A percentile compares a stretch with the other conserved stretches of the same genome.
Evolutionary conservation across 805 yeast genomes (phyloP).

Genomic region (Ogataea paradorogensis): DNA sequence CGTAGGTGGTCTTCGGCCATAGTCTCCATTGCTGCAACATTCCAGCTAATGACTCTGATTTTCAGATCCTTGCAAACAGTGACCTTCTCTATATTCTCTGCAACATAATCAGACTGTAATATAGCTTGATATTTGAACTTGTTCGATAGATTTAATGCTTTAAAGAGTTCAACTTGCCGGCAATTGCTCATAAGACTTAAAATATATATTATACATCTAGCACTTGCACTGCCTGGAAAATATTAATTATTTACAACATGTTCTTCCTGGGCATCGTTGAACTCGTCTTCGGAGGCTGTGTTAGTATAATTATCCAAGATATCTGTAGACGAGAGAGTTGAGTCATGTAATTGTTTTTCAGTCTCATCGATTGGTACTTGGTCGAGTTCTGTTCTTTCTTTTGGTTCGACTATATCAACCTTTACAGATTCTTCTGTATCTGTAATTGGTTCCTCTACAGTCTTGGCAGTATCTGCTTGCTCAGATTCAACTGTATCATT

Average conservation of each 20-base stretch:
- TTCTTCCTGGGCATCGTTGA: slow-evolving; percentile 27
- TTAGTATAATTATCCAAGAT: slow-evolving; percentile 13
- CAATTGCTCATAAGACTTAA: slow-evolving; percentile 3
- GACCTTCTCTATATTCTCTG: slow-evolving; percentile 10
- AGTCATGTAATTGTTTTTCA: background rate
- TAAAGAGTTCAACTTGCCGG: slow-evolving; percentile 18
- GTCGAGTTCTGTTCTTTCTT: slow-evolving; percentile 4
- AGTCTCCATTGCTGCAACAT: slow-evolving; percentile 28
- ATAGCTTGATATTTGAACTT: slow-evolving; percentile 22
- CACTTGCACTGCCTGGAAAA: slow-evolving; percentile 5
- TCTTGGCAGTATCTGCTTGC: background rate
- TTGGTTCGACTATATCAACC: background rate
- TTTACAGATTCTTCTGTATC: no score
- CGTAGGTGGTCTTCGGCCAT: slow-evolving; percentile 14
- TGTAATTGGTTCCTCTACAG: background rate
- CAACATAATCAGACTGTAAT: slow-evolving; percentile 19
- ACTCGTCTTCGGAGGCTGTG: slow-evolving; percentile 21
- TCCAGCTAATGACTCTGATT: slow-evolving; percentile 39
- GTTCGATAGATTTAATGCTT: slow-evolving; percentile 28
- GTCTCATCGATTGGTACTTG: background rate
- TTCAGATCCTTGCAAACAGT: slow-evolving; percentile 3
- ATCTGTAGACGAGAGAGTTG: slow-evolving; percentile 3
- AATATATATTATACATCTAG: background rate
- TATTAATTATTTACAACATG: slow-evolving; percentile 2
- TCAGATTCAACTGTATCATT: background rate